Percentiles rank a stretch among this genome's conserved stretches.
These are phyloP conservation scores for Helenozyma baotianmanensis DNA, from an alignment of 805 yeast species.

Conservation along the genomic window DNA sequence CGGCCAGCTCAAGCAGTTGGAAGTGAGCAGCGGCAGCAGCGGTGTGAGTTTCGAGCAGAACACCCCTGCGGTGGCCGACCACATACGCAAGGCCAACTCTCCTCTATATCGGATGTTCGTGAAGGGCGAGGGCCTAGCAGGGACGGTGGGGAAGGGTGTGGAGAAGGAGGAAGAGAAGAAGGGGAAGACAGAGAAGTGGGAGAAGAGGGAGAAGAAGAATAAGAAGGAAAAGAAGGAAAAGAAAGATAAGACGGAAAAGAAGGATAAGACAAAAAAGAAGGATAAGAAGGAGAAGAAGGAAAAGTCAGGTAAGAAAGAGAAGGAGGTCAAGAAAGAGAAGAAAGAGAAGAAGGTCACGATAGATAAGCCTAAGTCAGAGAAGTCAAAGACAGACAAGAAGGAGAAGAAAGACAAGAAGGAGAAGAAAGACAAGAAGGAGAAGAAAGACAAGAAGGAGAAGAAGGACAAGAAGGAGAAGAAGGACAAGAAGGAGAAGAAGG, in stretches of 20 bases:
- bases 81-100: slow-evolving; percentile 49
- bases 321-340: slow-evolving; percentile 9
- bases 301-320: slow-evolving; percentile 11
- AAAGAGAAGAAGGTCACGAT: slow-evolving; percentile 1
- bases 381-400: background rate
- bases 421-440: slow-evolving; percentile 16
- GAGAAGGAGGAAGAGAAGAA: slow-evolving; percentile 19
- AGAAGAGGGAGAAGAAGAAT: slow-evolving; percentile 19
- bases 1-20: slow-evolving; percentile 79
- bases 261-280: background rate
- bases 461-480: slow-evolving; percentile 6
- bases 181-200: slow-evolving; percentile 18
- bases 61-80: slow-evolving; percentile 40
- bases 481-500: too few relatives aligned
- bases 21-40: slow-evolving; percentile 41
- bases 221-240: slow-evolving; percentile 7
- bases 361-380: background rate
- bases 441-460: slow-evolving; percentile 15
- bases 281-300: slow-evolving; percentile 4
- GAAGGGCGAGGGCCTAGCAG: slow-evolving; percentile 77
- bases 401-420: slow-evolving; percentile 14
- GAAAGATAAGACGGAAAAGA: background rate
- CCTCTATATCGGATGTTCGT: slow-evolving; percentile 86
- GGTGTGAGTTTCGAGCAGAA: slow-evolving; percentile 52
- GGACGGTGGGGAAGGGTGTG: slow-evolving; percentile 51